A percentile compares a stretch with the other conserved stretches of the same genome.
These are phyloP conservation scores for Eremothecium gossypii DNA, from an alignment of 1,139 yeast species.

Conservation along the genomic window DNA sequence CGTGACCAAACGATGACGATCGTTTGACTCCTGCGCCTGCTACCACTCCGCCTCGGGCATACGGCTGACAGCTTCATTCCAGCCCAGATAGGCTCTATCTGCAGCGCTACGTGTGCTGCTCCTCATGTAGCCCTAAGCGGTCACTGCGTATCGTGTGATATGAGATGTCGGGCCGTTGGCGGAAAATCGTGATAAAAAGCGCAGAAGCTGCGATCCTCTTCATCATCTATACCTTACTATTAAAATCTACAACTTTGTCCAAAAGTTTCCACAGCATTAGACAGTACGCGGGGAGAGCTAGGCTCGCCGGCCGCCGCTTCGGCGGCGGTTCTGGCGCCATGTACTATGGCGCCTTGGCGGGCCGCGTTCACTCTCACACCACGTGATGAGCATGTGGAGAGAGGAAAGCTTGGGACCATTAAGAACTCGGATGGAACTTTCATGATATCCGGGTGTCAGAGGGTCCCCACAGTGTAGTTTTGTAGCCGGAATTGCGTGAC, in stretches of 20 bases:
- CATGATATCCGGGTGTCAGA: constrained; percentile 54
- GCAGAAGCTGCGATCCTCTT: constrained; percentile 1
- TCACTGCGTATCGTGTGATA: too few species aligned
- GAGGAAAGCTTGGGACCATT: constrained; percentile 38
- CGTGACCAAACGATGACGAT: too few species aligned
- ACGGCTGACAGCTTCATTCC: too few species aligned
- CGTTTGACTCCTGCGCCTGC: too few species aligned
- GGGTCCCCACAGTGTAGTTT: constrained; percentile 34
- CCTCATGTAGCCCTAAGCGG: too few species aligned
- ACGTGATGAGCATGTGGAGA: constrained; percentile 30
- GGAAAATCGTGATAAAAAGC: background rate
- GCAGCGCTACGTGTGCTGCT: too few species aligned
- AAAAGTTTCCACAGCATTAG: constrained; percentile 36
- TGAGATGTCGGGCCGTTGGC: too few species aligned
- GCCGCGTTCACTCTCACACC: background rate
- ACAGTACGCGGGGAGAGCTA: constrained; percentile 32
- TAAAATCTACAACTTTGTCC: constrained; percentile 31
- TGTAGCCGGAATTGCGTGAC: too few species aligned
- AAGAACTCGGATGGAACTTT: constrained; percentile 49
- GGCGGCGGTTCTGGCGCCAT: background rate
- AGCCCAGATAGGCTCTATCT: too few species aligned
- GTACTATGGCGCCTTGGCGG: constrained; percentile 1
- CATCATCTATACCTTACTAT: constrained; percentile 7
- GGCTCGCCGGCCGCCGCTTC: background rate
- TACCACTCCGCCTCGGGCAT: too few species aligned